phyloP scores from a whole-genome alignment of 306 rosid species.

The Glycine tomentella region DNA sequence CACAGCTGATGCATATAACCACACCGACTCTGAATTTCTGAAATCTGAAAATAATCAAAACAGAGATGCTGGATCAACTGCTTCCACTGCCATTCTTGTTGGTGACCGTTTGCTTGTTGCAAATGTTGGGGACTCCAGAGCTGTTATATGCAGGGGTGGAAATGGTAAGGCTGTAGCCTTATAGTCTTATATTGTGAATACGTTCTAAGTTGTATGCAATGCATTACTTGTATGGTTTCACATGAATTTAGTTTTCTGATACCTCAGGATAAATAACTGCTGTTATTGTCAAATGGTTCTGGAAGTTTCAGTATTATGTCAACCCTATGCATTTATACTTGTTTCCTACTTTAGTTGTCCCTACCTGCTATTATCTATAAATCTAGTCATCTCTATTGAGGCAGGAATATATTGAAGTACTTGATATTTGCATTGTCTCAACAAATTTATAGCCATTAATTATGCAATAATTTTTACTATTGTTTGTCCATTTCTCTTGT shows the following conservation, averaged over 20 bases:
- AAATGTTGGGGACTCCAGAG: conserved; percentile 96
- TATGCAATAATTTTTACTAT: conserved; percentile 1
- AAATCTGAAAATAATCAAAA: conserved; percentile 92
- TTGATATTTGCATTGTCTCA: conserved; percentile 5
- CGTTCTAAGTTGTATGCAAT: conserved; percentile 4
- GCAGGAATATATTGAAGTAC: background rate
- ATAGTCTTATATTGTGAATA: background rate
- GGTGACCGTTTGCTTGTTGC: conserved; percentile 98
- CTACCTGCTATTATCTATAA: background rate
- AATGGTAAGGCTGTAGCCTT: conserved; percentile 64
- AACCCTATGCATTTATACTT: background rate
- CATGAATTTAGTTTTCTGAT: conserved; percentile 19
- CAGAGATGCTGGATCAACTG: conserved; percentile 98
- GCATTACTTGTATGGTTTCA: conserved; percentile 3
- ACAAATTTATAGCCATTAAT: conserved; percentile 1
- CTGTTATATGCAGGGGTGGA: conserved; percentile 94
- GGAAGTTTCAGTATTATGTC: conserved; percentile 16
- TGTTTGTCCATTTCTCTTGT: conserved; percentile 1
- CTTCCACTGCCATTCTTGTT: conserved; percentile 96
- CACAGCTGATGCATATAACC: conserved; percentile 95
- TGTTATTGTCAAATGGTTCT: conserved; percentile 42
- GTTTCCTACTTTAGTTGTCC: conserved; percentile 18
- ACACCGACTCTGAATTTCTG: conserved; percentile 92
- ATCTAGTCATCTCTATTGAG: conserved; percentile 1
- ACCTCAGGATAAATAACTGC: background rate